A percentile compares a stretch with the other conserved stretches of the same genome.
Conservation (phyloP, 768 basidiomycete genomes). For the Mycena latifolia region DNA sequence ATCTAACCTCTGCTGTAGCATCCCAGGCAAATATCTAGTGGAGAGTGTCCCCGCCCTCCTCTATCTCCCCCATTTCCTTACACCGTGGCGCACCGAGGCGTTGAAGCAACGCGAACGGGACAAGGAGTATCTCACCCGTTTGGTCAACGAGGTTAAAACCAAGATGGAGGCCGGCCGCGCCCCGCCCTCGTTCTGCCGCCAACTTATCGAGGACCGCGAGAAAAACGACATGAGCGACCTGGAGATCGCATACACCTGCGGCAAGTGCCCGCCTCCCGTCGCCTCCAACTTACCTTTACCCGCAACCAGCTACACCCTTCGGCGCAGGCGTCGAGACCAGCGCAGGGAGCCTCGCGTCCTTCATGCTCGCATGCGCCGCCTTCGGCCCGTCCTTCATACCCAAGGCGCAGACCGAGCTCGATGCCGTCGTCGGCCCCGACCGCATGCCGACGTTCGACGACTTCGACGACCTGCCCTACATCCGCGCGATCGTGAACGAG, state of each 20-base stretch:
- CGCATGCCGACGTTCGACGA: conserved; percentile 57
- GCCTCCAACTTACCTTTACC: neutral
- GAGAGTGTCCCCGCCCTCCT: conserved; percentile 62
- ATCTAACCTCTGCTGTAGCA: conserved; percentile 44
- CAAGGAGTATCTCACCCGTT: conserved; percentile 52
- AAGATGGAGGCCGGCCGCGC: conserved; percentile 54
- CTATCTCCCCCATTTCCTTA: conserved; percentile 50
- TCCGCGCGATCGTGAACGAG: conserved; percentile 54
- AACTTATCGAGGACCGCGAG: conserved; percentile 49
- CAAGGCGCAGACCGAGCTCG: conserved; percentile 55
- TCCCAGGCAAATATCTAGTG: conserved; percentile 62
- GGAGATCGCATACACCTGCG: conserved; percentile 58
- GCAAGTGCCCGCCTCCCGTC: conserved; percentile 32
- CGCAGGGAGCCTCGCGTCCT: conserved; percentile 45
- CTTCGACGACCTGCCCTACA: conserved; percentile 48
- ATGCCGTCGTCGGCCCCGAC: conserved; percentile 49
- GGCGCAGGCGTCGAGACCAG: conserved; percentile 63
- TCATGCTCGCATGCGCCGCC: conserved; percentile 45
- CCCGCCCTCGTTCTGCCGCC: conserved; percentile 54
- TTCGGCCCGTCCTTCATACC: conserved; percentile 43
- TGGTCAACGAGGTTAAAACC: conserved; percentile 56
- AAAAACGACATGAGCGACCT: conserved; percentile 55
- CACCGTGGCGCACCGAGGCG: conserved; percentile 25
- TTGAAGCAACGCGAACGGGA: conserved; percentile 48
- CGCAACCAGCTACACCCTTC: conserved; percentile 49